phyloP scores from a whole-genome alignment of 2,329 filamentous ascomycete genomes.

The Blumeria hordei region DNA sequence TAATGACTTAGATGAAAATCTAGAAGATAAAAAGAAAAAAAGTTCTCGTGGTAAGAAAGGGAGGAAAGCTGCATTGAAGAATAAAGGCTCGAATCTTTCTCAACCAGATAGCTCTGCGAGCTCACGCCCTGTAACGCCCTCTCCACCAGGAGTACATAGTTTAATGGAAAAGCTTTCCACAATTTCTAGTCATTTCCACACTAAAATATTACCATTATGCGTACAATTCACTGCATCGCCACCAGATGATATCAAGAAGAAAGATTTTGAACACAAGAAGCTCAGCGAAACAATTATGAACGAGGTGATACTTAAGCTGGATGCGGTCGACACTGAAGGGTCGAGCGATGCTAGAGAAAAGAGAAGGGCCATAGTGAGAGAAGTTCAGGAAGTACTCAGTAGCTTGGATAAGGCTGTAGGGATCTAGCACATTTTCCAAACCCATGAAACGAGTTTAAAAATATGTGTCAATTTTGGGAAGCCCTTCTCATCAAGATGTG shows the following conservation, averaged over 20 bases:
- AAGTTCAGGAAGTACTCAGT: constrained; percentile 42
- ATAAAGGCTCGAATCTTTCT: constrained; percentile 11
- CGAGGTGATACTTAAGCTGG: constrained; percentile 52
- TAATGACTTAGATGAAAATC: constrained; percentile 17
- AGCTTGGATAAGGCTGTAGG: constrained; percentile 26
- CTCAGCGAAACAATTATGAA: constrained; percentile 54
- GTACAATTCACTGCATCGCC: constrained; percentile 34
- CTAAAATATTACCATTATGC: constrained; percentile 40
- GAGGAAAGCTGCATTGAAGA: constrained; percentile 20
- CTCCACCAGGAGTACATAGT: constrained; percentile 17
- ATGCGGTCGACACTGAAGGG: constrained; percentile 51
- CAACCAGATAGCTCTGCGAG: constrained; percentile 13
- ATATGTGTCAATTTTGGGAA: too few relatives aligned
- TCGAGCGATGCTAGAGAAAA: constrained; percentile 36
- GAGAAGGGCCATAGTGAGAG: constrained; percentile 48
- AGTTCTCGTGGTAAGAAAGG: constrained; percentile 17
- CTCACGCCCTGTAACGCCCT: constrained; percentile 12
- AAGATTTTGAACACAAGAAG: constrained; percentile 49
- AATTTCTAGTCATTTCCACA: constrained; percentile 39
- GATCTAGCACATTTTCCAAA: too few relatives aligned
- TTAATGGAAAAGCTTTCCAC: constrained; percentile 39
- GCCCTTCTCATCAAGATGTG: too few relatives aligned
- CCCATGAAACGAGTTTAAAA: too few relatives aligned
- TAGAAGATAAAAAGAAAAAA: constrained; percentile 12
- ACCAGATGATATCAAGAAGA: constrained; percentile 40